Evolutionary conservation across 2,329 filamentous ascomycete genomes (phyloP).

Genomic region (Phaeophleospora eucalypticola): DNA sequence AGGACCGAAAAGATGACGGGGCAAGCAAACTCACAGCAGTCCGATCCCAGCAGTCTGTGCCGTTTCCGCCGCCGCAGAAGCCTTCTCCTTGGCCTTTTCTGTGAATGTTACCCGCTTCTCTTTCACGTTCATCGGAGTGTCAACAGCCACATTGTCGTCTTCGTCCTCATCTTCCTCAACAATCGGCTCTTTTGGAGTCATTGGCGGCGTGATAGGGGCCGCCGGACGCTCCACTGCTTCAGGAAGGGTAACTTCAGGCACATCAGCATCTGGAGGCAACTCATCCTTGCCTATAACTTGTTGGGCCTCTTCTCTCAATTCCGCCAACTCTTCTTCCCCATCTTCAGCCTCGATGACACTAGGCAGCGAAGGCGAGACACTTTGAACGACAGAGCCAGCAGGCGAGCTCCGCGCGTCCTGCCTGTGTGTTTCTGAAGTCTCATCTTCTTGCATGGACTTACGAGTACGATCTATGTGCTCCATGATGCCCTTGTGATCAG

Average conservation of each 20-base stretch:
- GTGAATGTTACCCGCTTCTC: neutral
- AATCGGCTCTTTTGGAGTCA: conserved; percentile 31
- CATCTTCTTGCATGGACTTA: conserved; percentile 23
- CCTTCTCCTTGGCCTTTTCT: neutral
- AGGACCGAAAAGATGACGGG: neutral
- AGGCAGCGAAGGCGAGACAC: conserved; percentile 20
- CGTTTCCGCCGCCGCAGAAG: neutral
- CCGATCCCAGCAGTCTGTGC: neutral
- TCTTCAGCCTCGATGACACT: conserved; percentile 28
- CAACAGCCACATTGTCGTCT: neutral
- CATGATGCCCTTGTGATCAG: conserved; percentile 32
- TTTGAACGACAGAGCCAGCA: conserved; percentile 11
- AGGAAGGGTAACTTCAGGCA: conserved; percentile 10
- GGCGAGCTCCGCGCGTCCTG: conserved; percentile 8
- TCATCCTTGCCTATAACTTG: conserved; percentile 5
- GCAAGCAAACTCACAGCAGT: neutral
- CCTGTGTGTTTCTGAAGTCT: conserved; percentile 12
- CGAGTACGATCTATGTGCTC: conserved; percentile 30
- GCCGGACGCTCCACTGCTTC: conserved; percentile 17
- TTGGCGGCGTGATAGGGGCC: conserved; percentile 31
- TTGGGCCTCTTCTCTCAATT: conserved; percentile 1
- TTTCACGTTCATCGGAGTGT: conserved; percentile 1
- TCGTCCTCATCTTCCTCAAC: neutral
- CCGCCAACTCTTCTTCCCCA: conserved; percentile 16
- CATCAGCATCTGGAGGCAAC: conserved; percentile 4